phyloP scores from a whole-genome alignment of 1,284 basidiomycete species.

The Cystobasidium slooffiae region DNA sequence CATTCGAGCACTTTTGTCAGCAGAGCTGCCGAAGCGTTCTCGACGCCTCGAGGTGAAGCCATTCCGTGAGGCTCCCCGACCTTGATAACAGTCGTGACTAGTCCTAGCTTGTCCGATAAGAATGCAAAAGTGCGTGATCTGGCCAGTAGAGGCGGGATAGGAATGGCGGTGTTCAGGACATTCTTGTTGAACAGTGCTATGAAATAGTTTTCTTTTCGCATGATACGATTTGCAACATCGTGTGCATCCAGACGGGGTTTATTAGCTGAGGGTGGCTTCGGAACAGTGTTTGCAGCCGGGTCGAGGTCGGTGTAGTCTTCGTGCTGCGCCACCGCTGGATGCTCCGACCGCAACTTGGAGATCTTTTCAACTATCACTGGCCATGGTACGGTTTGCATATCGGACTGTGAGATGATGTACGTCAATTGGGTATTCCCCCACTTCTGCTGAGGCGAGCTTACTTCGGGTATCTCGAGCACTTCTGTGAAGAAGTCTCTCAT shows the following conservation, averaged over 20 bases:
- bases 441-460: constrained; percentile 52
- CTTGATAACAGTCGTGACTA: constrained; percentile 49
- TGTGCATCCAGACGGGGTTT: constrained; percentile 81
- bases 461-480: constrained; percentile 65
- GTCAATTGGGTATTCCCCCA: not conserved
- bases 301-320: constrained; percentile 68
- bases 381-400: constrained; percentile 98
- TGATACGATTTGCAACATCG: constrained; percentile 92
- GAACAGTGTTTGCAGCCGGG: constrained; percentile 60
- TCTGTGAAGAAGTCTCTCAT: constrained; percentile 85
- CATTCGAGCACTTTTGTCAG: constrained; percentile 91
- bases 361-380: constrained; percentile 89
- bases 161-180: constrained; percentile 80
- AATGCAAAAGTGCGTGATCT: constrained; percentile 45
- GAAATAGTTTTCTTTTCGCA: constrained; percentile 97
- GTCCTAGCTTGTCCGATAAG: constrained; percentile 46
- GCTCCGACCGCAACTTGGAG: constrained; percentile 51
- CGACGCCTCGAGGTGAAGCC: constrained; percentile 41
- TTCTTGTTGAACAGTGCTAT: constrained; percentile 98
- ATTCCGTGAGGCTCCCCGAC: constrained; percentile 29
- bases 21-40: constrained; percentile 56
- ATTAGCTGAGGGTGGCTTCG: constrained; percentile 54
- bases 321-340: constrained; percentile 50
- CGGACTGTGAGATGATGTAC: constrained; percentile 67
- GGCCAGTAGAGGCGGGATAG: constrained; percentile 65